Evolutionary conservation across 208 protist species (phyloP).

Genomic region (Leishmania lainsoni): DNA sequence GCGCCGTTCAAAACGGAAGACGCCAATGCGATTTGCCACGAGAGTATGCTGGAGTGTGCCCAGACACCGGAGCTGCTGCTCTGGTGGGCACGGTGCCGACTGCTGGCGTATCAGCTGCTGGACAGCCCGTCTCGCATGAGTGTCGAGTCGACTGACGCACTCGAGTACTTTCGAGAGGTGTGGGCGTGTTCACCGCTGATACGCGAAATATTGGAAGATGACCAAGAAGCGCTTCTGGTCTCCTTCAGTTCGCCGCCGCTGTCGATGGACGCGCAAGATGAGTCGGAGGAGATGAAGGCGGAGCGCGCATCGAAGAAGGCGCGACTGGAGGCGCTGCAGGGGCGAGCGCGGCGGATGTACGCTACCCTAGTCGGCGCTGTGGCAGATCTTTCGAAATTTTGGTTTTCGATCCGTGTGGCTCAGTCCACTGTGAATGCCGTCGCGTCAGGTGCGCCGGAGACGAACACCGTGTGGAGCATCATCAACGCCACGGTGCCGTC

Average conservation of each 20-base stretch:
- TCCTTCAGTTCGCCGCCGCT: slow-evolving; percentile 12
- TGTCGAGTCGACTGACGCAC: slow-evolving; percentile 44
- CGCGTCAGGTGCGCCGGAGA: slow-evolving; percentile 31
- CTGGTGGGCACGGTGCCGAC: slow-evolving; percentile 85
- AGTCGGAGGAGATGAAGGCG: background rate
- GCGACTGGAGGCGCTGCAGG: slow-evolving; percentile 15
- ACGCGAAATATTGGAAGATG: slow-evolving; percentile 43
- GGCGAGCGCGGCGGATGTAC: slow-evolving; percentile 36
- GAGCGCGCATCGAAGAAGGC: background rate
- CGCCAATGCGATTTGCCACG: slow-evolving; percentile 37
- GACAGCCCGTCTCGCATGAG: slow-evolving; percentile 32
- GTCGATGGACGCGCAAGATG: background rate
- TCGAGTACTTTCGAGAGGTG: slow-evolving; percentile 63
- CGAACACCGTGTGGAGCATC: slow-evolving; percentile 42
- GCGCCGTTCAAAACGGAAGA: slow-evolving; percentile 25
- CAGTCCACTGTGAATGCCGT: slow-evolving; percentile 33
- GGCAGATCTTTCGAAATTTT: slow-evolving; percentile 66
- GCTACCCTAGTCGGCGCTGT: slow-evolving; percentile 66
- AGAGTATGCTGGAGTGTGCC: slow-evolving; percentile 55
- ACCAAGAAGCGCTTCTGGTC: slow-evolving; percentile 20
- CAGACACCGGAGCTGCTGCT: slow-evolving; percentile 41
- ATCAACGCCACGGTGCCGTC: slow-evolving; percentile 49
- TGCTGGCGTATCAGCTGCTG: slow-evolving; percentile 61
- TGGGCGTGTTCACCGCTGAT: slow-evolving; percentile 54
- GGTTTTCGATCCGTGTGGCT: slow-evolving; percentile 25